Evolutionary conservation across 169 alveolate genomes (phyloP), one percentile per base, ranked within the genome.

Genomic region (Babesia sp.): DNA sequence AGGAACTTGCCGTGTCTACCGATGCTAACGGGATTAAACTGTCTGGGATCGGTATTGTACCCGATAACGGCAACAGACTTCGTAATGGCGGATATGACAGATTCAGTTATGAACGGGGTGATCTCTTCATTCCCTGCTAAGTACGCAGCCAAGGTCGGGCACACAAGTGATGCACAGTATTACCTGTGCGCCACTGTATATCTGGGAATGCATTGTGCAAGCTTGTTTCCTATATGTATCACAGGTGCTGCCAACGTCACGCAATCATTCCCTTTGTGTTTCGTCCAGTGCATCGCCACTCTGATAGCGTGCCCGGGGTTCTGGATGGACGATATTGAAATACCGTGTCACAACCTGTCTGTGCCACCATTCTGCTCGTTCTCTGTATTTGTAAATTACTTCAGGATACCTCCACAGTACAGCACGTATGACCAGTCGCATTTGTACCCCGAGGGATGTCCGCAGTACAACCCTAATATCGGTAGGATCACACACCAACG

Each of bases 351-450:
- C 61, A 73, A 79, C 69, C 53, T 83, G 44, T 83, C 93, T 58
- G 87, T 91, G 20, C 95, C 95, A 51, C 95, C 95, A 28, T 88
- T 91, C 48, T 91, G 95, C 76, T 91, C 95, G 34, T 91, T 91
- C 63, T 91, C 95, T 18, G 75, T 77, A 8, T 91, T 88, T 57
- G 69, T 89, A 31, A 91, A 91, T 68, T 91, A 88, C 33, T 56
- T 51, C 41, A 63, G 84, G 33, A 74, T 91, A n/a, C 95, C 95
- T 11, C 95, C 95, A 14, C 95, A 77, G 82, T 83, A 85, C 57
- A 60, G 92, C 31, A 50, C 92, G 5, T 91, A 85, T 63, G 95
- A 91, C 58, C 88, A 83, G 16, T 80, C 94, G 24, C 92, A 91
- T 48, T 59, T 55, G 28, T 91, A 72, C 56, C 95, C 95, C 0